Evolutionary conservation across 495 filamentous ascomycete genomes (phyloP).

Genomic region (Talaromyces trachyspermus): DNA sequence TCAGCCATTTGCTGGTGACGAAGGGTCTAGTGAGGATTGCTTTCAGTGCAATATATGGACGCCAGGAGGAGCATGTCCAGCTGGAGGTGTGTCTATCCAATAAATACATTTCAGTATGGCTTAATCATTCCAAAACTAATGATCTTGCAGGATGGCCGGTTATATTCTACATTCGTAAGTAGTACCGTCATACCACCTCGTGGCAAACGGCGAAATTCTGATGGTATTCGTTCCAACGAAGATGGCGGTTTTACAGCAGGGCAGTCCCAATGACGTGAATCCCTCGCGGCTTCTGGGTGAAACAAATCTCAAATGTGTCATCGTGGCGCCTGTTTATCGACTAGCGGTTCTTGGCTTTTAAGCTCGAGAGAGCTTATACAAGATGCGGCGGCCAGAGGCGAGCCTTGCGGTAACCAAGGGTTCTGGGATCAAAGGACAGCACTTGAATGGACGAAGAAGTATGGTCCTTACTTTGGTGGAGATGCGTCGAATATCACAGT

Average conservation of each 20-base stretch:
- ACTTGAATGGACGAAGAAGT: constrained; percentile 58
- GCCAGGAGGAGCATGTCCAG: constrained; percentile 26
- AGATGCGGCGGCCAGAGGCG: constrained; percentile 37
- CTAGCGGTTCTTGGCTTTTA: constrained; percentile 62
- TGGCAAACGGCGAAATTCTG: too few species aligned
- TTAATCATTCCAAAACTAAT: background rate
- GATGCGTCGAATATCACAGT: constrained; percentile 56
- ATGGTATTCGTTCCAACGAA: too few species aligned
- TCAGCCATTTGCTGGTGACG: constrained; percentile 18
- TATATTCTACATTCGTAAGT: constrained; percentile 37
- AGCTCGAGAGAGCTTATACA: constrained; percentile 44
- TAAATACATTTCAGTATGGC: background rate
- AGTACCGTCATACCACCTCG: background rate
- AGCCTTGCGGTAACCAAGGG: constrained; percentile 52
- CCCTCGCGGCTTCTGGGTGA: constrained; percentile 44
- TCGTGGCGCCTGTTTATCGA: constrained; percentile 62
- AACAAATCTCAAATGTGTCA: constrained; percentile 43
- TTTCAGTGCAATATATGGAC: constrained; percentile 40
- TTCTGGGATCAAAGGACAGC: constrained; percentile 60
- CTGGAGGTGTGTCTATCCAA: constrained; percentile 17
- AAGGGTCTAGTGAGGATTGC: constrained; percentile 33
- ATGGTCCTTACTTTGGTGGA: constrained; percentile 55
- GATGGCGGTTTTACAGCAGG: constrained; percentile 56
- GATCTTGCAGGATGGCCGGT: constrained; percentile 34
- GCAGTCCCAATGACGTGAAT: constrained; percentile 38